Evolutionary conservation across 2,329 filamentous ascomycete species (phyloP), one percentile per base, ranked within the genome.

Genomic region (Sarocladiaceae sp.): DNA sequence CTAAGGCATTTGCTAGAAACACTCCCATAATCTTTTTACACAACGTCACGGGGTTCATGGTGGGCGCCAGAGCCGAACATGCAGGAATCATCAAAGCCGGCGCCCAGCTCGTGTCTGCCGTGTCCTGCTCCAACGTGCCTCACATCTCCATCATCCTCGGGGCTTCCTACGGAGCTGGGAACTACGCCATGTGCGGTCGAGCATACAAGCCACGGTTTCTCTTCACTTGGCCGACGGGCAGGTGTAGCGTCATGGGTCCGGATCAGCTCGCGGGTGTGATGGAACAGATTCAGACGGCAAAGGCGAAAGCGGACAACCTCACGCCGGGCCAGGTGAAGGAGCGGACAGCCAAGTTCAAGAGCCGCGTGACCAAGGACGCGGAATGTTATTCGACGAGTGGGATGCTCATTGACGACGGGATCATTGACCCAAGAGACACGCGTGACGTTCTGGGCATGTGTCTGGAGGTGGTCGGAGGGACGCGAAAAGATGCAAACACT

Each of bases 41-140:
- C 51, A 72, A 70, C 33, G 67, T 71, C 1, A 70, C 68, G 0
- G 68, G 68, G 1, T 72, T 72, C 54, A 72, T 72, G 67, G 67
- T 72, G 3, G 68, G 68, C 3, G 50, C 62, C 5, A 67, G 68
- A 46, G 63, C 67, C 3, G 68, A 72, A 43, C 65, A 64, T 41
- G 60, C 60, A 0, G 64, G 58, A 4, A 67, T 70, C 48, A 70
- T 70, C 52, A 69, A 69, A 40, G 56, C 56, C 29, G 68, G 68
- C 7, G 67, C 68, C 0, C 67, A 69, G 47, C 56, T 70, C 5
- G 66, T 70, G 11, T 66, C 65, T 0, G 68, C 68, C 1, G 68
- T 71, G 7, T 63, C 58, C 47, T 65, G 60, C 44, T 69, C 65
- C 3, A 62, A 58, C 3, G 67, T 70, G 0, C 67, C 67, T 2